Percentiles rank a stretch among this genome's conserved stretches.
Conservation (phyloP, 2,329 filamentous ascomycete species). For the Madurella fahalii region DNA sequence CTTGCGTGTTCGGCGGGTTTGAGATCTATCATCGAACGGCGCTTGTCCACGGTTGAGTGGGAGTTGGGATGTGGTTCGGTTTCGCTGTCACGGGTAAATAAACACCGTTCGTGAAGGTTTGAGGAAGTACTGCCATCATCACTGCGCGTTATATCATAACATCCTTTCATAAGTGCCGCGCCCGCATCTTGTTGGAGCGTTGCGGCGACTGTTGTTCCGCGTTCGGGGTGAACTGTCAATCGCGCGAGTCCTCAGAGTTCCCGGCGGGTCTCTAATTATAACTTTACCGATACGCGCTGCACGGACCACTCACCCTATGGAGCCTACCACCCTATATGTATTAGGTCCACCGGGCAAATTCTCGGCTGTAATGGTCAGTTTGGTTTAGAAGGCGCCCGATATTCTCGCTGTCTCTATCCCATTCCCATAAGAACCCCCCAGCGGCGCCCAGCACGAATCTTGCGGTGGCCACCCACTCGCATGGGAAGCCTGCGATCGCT, state of each 20-base stretch:
- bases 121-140: no score
- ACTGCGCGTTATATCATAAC: no score
- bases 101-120: no score
- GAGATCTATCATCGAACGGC: no score
- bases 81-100: no score
- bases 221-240: no score
- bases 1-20: background rate
- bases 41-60: no score
- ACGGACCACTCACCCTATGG: background rate
- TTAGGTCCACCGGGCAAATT: conserved; percentile 1
- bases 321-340: conserved; percentile 3
- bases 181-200: no score
- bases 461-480: conserved; percentile 63
- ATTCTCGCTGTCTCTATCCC: conserved; percentile 46
- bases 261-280: background rate
- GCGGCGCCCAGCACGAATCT: conserved; percentile 66
- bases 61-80: no score
- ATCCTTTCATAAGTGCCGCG: no score
- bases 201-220: no score
- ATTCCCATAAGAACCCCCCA: conserved; percentile 52
- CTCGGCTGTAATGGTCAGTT: conserved; percentile 61
- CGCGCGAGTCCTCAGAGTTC: no score
- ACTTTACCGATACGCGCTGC: conserved; percentile 8
- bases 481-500: conserved; percentile 64
- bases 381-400: conserved; percentile 52